Evolutionary conservation across 352 stramenopile species (phyloP).

Genomic region (Saprolegnia parasitica): DNA sequence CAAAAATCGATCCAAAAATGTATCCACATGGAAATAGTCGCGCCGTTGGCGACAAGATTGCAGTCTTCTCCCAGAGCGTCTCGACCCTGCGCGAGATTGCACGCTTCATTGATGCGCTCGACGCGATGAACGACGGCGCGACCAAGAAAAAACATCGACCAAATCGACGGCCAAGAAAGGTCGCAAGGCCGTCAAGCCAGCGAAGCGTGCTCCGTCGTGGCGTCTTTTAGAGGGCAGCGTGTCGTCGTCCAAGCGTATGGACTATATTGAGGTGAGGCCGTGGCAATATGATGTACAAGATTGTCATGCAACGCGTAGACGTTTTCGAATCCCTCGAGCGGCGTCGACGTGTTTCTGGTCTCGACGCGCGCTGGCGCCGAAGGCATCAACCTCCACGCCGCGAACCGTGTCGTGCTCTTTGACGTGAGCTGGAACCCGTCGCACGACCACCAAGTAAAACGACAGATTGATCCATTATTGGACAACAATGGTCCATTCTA

Average conservation of each 20-base stretch:
- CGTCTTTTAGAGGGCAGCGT: slow-evolving; percentile 68
- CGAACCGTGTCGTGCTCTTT: slow-evolving; percentile 86
- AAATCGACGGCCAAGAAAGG: slow-evolving; percentile 32
- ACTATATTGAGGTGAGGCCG: slow-evolving; percentile 71
- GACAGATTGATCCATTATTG: background rate
- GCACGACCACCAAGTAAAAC: slow-evolving; percentile 77
- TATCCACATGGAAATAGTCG: background rate
- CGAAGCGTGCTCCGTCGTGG: background rate
- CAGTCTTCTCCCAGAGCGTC: slow-evolving; percentile 87
- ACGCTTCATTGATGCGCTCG: slow-evolving; percentile 49
- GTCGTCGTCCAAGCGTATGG: slow-evolving; percentile 69
- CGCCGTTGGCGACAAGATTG: slow-evolving; percentile 66
- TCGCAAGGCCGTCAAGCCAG: slow-evolving; percentile 29
- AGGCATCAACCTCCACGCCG: slow-evolving; percentile 87
- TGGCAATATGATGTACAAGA: background rate
- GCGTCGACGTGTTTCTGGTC: slow-evolving; percentile 67
- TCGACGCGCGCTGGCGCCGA: slow-evolving; percentile 78
- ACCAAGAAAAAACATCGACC: slow-evolving; percentile 12
- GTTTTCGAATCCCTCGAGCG: slow-evolving; percentile 53
- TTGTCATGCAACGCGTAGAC: slow-evolving; percentile 32
- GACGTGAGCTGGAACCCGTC: slow-evolving; percentile 90
- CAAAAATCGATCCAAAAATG: background rate
- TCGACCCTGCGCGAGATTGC: slow-evolving; percentile 77
- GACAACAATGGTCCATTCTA: slow-evolving; percentile 32
- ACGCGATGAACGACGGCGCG: slow-evolving; percentile 29